Evolutionary conservation across 2,329 filamentous ascomycete species (phyloP).

Genomic region (Pseudogymnoascus sp.): DNA sequence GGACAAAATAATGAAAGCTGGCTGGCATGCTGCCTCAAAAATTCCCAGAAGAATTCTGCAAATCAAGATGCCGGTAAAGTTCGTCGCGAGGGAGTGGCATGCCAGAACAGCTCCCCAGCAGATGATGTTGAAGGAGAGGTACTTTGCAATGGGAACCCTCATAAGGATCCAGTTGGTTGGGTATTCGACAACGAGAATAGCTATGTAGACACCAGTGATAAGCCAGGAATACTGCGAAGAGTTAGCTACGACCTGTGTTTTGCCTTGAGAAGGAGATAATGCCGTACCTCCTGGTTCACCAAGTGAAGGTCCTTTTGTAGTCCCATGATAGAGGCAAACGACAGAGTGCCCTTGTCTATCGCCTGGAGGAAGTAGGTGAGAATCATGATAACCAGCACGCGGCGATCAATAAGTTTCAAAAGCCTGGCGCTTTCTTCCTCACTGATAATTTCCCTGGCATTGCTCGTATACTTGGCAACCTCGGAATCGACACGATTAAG

Average conservation of each 20-base stretch:
- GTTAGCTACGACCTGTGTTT: slow-evolving; percentile 11
- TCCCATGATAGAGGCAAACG: slow-evolving; percentile 57
- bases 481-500: slow-evolving; percentile 59
- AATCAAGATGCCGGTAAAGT: slow-evolving; percentile 53
- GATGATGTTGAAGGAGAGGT: slow-evolving; percentile 50
- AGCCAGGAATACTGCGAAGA: slow-evolving; percentile 58
- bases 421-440: slow-evolving; percentile 54
- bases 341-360: slow-evolving; percentile 61
- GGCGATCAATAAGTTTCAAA: slow-evolving; percentile 57
- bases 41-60: slow-evolving; percentile 61
- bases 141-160: slow-evolving; percentile 52
- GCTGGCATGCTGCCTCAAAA: slow-evolving; percentile 61
- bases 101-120: slow-evolving; percentile 52
- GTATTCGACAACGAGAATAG: slow-evolving; percentile 23
- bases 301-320: slow-evolving; percentile 35
- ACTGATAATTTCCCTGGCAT: slow-evolving; percentile 48
- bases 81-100: slow-evolving; percentile 55
- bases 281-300: slow-evolving; percentile 18
- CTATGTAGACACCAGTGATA: slow-evolving; percentile 68
- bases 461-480: slow-evolving; percentile 60
- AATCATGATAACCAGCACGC: slow-evolving; percentile 65
- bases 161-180: slow-evolving; percentile 31
- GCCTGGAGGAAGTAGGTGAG: slow-evolving; percentile 66
- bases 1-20: slow-evolving; percentile 59
- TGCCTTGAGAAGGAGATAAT: background rate